Conservation (phyloP, 257 asterid species). For the Jasminum sambac region DNA sequence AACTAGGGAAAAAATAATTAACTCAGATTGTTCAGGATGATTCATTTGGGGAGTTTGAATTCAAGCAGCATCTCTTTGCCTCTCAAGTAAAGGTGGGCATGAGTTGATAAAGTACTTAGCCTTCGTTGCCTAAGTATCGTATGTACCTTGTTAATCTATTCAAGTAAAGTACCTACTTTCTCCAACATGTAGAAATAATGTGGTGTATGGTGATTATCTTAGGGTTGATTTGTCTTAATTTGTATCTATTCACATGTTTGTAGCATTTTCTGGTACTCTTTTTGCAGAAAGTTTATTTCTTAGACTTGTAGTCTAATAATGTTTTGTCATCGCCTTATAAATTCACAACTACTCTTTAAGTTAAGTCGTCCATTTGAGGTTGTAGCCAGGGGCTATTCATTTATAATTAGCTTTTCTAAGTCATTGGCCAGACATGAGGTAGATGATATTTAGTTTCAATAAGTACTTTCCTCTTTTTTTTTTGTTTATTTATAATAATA, state of each 20-base stretch:
- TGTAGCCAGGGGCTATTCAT: slow-evolving; percentile 96
- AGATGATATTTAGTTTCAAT: slow-evolving; percentile 29
- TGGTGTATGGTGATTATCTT: slow-evolving; percentile 7
- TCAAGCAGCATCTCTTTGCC: slow-evolving; percentile 96
- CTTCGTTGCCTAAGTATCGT: slow-evolving; percentile 32
- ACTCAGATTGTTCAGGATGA: slow-evolving; percentile 87
- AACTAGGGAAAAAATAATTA: slow-evolving; percentile 68
- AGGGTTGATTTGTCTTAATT: slow-evolving; percentile 10
- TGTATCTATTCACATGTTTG: neutral
- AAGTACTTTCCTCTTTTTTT: slow-evolving; percentile 21
- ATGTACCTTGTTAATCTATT: slow-evolving; percentile 13
- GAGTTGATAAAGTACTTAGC: slow-evolving; percentile 22
- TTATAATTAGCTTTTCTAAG: slow-evolving; percentile 93
- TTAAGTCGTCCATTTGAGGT: slow-evolving; percentile 92
- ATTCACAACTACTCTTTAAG: slow-evolving; percentile 76
- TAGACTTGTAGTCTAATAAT: slow-evolving; percentile 27
- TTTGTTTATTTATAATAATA: too few species aligned
- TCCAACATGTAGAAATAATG: slow-evolving; percentile 8
- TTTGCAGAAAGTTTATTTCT: slow-evolving; percentile 22
- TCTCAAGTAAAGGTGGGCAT: slow-evolving; percentile 91
- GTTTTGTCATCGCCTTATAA: slow-evolving; percentile 29
- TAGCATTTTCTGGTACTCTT: slow-evolving; percentile 5
- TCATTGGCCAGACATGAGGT: slow-evolving; percentile 85
- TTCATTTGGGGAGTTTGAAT: slow-evolving; percentile 93
- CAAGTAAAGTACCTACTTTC: slow-evolving; percentile 11